Evolutionary conservation across 305 asterid genomes (phyloP).

Genomic region (Striga hermonthica): DNA sequence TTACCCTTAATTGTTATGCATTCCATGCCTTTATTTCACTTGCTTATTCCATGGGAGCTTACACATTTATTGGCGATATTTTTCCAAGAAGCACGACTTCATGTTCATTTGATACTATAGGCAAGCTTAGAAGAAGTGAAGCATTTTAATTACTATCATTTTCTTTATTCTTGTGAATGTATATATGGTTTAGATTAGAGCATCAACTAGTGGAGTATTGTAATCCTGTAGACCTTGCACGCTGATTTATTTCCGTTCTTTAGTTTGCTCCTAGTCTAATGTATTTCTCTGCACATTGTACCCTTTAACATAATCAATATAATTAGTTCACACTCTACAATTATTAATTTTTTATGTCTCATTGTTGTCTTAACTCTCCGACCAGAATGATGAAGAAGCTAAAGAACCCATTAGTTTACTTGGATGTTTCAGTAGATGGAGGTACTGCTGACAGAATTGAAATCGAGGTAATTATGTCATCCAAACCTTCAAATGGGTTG

Average conservation of each 20-base stretch:
- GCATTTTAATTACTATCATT: slow-evolving; percentile 8
- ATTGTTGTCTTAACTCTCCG: slow-evolving; percentile 23
- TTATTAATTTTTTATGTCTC: neutral
- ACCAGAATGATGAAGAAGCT: slow-evolving; percentile 50
- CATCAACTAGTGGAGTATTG: too few species aligned
- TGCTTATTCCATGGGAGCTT: too few species aligned
- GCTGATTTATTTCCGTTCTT: too few species aligned
- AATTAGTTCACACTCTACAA: too few species aligned
- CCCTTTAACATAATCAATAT: too few species aligned
- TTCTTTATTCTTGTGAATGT: neutral
- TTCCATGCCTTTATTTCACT: too few species aligned
- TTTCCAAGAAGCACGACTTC: neutral
- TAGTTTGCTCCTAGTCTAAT: too few species aligned
- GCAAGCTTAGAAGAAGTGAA: slow-evolving; percentile 24
- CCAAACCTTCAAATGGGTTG: slow-evolving; percentile 20
- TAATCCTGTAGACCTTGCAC: too few species aligned
- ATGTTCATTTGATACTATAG: slow-evolving; percentile 11
- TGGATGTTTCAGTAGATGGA: slow-evolving; percentile 76
- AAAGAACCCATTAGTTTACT: slow-evolving; percentile 70
- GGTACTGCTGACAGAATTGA: slow-evolving; percentile 59
- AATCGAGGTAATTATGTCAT: slow-evolving; percentile 56
- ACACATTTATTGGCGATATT: neutral
- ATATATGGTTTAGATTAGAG: too few species aligned
- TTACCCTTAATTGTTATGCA: too few species aligned
- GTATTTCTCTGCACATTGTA: too few species aligned